Base-by-base conservation (phyloP, 2,329 filamentous ascomycete genomes). In the Neofusicoccum sp. region DNA sequence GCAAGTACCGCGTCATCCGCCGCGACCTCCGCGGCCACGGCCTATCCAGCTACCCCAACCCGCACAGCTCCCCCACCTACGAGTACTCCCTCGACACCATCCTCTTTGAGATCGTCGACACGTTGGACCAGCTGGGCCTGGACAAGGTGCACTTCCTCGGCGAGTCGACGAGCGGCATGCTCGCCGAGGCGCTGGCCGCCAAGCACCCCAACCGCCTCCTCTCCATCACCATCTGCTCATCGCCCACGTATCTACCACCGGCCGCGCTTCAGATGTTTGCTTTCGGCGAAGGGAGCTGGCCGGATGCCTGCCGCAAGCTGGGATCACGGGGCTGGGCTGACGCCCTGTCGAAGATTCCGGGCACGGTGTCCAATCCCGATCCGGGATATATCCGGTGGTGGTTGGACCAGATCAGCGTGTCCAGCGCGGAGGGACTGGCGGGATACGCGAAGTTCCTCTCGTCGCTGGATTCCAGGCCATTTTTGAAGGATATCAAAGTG, bases 21-120 rank as follows among this genome's bases (percentile, higher is more conserved):
- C 68, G 73, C 6, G 72, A 74, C 62, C 64, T 73, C 0, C 65
- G 71, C 11, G 73, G 73, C 0, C 73, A 75, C 62, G 73, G 73
- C 2, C 60, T 65, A 28, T 75, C 72, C 0, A 68, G 65, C 38
- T 68, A 66, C 53, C 68, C 71, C 2, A n/a, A n/a, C n/a, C n/a
- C n/a, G n/a, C n/a, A n/a, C n/a, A n/a, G n/a, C n/a, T 7, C 53
- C 1, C 1, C 26, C 11, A 1, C 16, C 14, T 71, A 71, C 47
- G 44, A 61, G 0, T 71, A 71, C 38, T 48, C 59, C 2, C 9
- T 68, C 3, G 63, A 72, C n/a, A 70, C 68, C 2, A 69, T 75
- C 3, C 8, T 73, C 5, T 64, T 53, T 1, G 73, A 75, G 41
- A 68, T 75, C 9, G 43, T 73, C 1, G 72, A 76, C 54, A 74